Conservation (phyloP, 176 grass and related monocot species). For the Secale cereale region DNA sequence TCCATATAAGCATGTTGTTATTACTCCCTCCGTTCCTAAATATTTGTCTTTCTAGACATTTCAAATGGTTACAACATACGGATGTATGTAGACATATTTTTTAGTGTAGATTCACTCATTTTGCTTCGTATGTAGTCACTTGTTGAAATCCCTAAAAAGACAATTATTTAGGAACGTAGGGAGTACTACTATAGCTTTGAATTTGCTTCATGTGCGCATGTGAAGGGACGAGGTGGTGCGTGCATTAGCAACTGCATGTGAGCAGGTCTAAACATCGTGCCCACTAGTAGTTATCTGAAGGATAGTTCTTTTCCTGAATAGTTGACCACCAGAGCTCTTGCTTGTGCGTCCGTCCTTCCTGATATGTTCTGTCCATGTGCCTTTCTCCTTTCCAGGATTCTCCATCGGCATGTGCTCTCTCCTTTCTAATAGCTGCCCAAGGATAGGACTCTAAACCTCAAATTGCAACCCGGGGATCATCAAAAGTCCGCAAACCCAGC, state of each 20-base stretch:
- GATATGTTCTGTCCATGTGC: constrained; percentile 16
- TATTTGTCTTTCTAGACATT: too few species aligned
- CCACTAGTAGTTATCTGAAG: not conserved
- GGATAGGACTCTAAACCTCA: not conserved
- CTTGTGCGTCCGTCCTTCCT: constrained; percentile 18
- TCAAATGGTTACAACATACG: too few species aligned
- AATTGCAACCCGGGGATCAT: not conserved
- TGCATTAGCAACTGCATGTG: constrained; percentile 10
- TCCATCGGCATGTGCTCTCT: constrained; percentile 10
- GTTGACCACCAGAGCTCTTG: constrained; percentile 21
- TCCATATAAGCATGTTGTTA: not conserved
- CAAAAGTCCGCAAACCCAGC: not conserved
- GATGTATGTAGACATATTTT: too few species aligned
- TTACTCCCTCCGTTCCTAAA: too few species aligned
- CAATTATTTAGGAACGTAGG: too few species aligned
- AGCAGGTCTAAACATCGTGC: not conserved
- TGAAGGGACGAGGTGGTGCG: not conserved
- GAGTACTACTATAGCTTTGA: not conserved
- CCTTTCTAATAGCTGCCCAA: not conserved
- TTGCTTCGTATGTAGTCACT: too few species aligned
- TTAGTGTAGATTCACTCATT: too few species aligned
- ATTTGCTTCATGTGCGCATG: not conserved
- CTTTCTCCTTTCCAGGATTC: not conserved
- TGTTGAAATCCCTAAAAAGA: too few species aligned
- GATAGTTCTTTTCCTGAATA: not conserved